Conservation (phyloP, 2,329 filamentous ascomycete species). For the Ophiostoma fasciatum region DNA sequence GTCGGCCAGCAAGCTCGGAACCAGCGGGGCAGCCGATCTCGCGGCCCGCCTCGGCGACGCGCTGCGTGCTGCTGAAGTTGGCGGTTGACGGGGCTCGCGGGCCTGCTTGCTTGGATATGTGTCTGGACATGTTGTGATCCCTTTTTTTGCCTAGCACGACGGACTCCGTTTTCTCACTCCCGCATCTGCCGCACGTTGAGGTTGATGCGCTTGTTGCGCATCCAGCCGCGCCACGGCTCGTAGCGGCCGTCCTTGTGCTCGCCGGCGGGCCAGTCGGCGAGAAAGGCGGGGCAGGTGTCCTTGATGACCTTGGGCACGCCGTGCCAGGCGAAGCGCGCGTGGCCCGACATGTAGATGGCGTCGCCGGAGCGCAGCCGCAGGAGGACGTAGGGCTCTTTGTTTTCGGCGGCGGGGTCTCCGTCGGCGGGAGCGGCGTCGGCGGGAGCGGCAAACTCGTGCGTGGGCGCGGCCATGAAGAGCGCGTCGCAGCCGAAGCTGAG, state of each 20-base stretch:
- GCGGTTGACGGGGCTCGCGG: too few relatives aligned
- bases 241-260: constrained; percentile 31
- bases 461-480: constrained; percentile 70
- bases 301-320: constrained; percentile 77
- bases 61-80: too few relatives aligned
- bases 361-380: constrained; percentile 70
- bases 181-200: constrained; percentile 86
- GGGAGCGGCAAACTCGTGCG: constrained; percentile 9
- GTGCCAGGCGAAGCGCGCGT: constrained; percentile 84
- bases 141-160: neutral
- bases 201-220: constrained; percentile 77
- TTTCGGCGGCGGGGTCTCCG: constrained; percentile 1
- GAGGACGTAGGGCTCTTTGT: constrained; percentile 34
- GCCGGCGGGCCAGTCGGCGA: constrained; percentile 57
- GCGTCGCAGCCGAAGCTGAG: constrained; percentile 83
- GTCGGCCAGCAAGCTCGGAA: constrained; percentile 2
- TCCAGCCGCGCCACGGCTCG: constrained; percentile 70
- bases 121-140: neutral
- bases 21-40: neutral
- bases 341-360: constrained; percentile 74
- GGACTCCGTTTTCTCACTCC: constrained; percentile 21
- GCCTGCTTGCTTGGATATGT: neutral
- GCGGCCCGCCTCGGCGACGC: neutral
- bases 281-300: constrained; percentile 60
- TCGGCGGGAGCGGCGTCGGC: neutral